Base-by-base conservation (phyloP, 805 yeast species). In the Nakazawaea wyomingensis region DNA sequence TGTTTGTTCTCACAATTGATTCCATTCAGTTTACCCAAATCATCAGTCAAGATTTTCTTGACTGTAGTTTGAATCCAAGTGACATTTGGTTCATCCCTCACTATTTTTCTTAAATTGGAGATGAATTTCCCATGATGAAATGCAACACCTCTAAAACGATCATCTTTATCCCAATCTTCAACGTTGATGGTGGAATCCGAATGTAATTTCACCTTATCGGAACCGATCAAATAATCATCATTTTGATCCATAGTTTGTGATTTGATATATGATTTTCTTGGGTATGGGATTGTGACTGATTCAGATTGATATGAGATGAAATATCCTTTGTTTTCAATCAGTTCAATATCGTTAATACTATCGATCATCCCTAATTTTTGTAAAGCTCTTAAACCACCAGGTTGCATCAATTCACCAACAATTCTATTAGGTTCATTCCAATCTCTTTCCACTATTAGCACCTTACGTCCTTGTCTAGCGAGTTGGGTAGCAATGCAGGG, bases 381-480 rank as follows among this genome's bases (percentile, higher is more conserved):
- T 44, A 93, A 68, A 1, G 96, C 91, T 58, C 83, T 79, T 22
- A 93, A 66, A n/a, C 99, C 99, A 28, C 88, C 90, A 3, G 99
- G 99, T 63, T 93, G 99, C 74, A 93, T 73, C 55, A 93, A 73
- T 61, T 93, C 99, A 32, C 99, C 99, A 26, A 93, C 98, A 45
- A 93, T 93, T 52, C 99, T 74, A 62, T 93, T 96, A 2, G 99
- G 99, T 60, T 79, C 84, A 17, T 77, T 62, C 87, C 96, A 86
- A 57, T 88, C 96, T 49, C 96, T 75, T 59, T 93, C 99, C 14
- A 84, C 69, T 17, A 84, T 71, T 41, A 84, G 62, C 6, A 93
- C 97, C 40, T 74, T 72, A 51, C 96, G 74, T 26, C 98, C 98
- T 56, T 86, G 95, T 53, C 91, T 74, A 1, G 96, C 98, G 43